These are phyloP conservation scores for Sclerotinia sclerotiorum DNA, from an alignment of 2,329 filamentous ascomycete genomes.

Conservation along the genomic window DNA sequence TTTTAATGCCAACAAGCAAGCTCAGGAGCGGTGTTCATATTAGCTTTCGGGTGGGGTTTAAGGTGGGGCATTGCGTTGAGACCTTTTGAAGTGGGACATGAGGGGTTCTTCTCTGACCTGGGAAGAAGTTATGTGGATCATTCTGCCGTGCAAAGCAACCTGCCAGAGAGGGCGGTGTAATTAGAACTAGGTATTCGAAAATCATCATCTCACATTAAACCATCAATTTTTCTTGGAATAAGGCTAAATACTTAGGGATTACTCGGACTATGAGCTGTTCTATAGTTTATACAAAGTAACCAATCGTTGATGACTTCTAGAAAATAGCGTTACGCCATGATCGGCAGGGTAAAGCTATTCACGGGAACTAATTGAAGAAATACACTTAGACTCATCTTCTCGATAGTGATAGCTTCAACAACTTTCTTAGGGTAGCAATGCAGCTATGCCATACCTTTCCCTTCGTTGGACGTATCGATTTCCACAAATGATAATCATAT, in stretches of 20 bases:
- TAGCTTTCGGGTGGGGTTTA: background rate
- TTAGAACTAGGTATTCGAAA: too few species aligned
- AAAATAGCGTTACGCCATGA: background rate
- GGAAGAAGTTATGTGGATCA: too few species aligned
- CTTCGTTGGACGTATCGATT: background rate
- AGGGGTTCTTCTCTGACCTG: too few species aligned
- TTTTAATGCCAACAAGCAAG: conserved; percentile 17
- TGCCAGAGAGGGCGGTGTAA: too few species aligned
- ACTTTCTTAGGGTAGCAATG: background rate
- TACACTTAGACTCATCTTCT: background rate
- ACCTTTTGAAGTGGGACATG: background rate
- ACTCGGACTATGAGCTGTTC: too few species aligned
- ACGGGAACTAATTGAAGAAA: background rate
- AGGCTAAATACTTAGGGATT: too few species aligned
- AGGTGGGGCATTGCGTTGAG: conserved; percentile 10
- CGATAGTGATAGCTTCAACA: background rate
- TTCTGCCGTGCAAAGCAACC: too few species aligned
- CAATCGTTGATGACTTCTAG: background rate
- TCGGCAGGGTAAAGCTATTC: background rate
- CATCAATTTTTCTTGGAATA: too few species aligned
- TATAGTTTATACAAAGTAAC: too few species aligned
- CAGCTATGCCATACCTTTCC: background rate
- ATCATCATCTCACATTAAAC: too few species aligned
- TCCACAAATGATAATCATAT: background rate
- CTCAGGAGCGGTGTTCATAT: conserved; percentile 15